Evolutionary conservation across 257 asterid genomes (phyloP), one percentile per base, ranked within the genome.

Genomic region (Nicotiana knightiana): DNA sequence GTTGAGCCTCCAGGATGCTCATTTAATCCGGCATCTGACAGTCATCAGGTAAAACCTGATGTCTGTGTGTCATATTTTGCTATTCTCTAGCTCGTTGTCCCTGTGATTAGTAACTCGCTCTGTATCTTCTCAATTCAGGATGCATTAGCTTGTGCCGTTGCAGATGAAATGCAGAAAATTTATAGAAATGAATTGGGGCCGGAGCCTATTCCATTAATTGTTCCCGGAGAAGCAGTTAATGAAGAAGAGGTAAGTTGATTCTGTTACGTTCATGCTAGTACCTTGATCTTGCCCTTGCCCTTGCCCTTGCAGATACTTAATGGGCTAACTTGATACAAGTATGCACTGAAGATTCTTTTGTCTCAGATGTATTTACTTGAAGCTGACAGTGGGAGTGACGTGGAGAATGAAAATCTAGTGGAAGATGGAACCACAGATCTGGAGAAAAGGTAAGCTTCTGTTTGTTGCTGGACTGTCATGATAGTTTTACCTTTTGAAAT

Each of bases 1-100:
- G 91, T 96, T 85, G 98, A 96, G 86, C 97, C 88, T 82, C 86
- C 91, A 55, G 99, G 99, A 66, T 96, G 98, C 87, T 96, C 99
- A 39, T 96, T 94, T 89, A 96, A 96, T 89, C 98, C 99, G 6
- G 76, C 92, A 67, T 90, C 89, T 8, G 97, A 93, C 82, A 89
- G 93, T 88, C 99, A 96, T 87, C 94, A 94, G 97, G 98, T 96
- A 81, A 57, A 76, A 55, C 75, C 46, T 84, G 11, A 13, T 82
- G 28, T 85, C 75, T 83, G 10, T 33, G 51, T 70, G 37, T 80
- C 84, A 48, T 54, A 21, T 79, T 53, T 51, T 84, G 43, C 30
- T 57, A 67, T 76, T 83, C 16, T 15, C 9, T 4, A 64, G 65
- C 65, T 48, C 51, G 51, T 66, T 18, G 30, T 66, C 59, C 3